phyloP scores from a whole-genome alignment of 352 stramenopile genomes.

The Aphanomyces invadans region DNA sequence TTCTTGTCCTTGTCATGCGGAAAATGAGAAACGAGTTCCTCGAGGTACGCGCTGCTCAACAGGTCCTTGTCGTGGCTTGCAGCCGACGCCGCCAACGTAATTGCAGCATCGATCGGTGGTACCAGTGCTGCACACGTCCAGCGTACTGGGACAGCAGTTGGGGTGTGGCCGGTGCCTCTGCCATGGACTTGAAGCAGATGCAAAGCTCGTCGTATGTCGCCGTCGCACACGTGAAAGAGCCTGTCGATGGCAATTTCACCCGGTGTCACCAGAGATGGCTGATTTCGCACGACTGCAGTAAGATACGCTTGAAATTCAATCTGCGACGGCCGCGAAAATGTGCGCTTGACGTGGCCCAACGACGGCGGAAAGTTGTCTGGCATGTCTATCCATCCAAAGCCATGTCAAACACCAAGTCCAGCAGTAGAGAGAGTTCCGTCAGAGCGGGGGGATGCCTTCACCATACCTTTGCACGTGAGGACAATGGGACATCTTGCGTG shows the following conservation, averaged over 20 bases:
- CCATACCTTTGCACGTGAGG: conserved; percentile 56
- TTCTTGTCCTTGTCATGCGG: neutral
- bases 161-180: neutral
- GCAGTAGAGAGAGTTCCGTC: too few species aligned
- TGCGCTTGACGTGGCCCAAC: conserved; percentile 37
- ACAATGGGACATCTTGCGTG: conserved; percentile 75
- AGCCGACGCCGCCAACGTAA: neutral
- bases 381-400: conserved; percentile 27
- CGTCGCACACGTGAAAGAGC: conserved; percentile 36
- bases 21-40: neutral
- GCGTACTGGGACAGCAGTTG: neutral
- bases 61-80: neutral
- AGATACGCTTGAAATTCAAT: conserved; percentile 63
- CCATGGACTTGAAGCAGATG: conserved; percentile 49
- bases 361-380: conserved; percentile 51
- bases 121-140: too few species aligned
- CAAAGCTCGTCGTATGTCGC: conserved; percentile 58
- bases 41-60: neutral
- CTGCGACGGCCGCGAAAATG: conserved; percentile 37
- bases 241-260: conserved; percentile 39
- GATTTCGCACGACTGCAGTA: conserved; percentile 49
- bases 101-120: neutral
- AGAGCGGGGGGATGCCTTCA: too few species aligned
- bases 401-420: neutral
- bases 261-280: conserved; percentile 32